phyloP scores from a whole-genome alignment of 163 green algal species.

The Chloromonas sp. region DNA sequence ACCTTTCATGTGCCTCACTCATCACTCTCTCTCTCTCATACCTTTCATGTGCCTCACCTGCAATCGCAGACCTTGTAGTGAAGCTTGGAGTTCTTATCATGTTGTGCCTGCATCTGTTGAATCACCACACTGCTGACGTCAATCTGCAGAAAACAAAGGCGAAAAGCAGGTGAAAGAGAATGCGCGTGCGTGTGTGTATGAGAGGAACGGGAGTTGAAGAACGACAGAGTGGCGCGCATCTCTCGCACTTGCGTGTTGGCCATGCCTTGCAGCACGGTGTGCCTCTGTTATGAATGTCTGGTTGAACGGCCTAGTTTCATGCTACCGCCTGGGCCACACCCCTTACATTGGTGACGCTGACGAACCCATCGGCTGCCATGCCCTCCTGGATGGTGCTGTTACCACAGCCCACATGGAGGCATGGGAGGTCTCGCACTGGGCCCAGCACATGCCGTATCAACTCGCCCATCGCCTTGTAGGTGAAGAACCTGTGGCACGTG shows the following conservation, averaged over 20 bases:
- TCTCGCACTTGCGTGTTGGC: too few species aligned
- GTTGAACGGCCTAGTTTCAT: too few species aligned
- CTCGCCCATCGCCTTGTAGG: background rate
- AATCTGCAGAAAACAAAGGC: too few species aligned
- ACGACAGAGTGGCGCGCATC: too few species aligned
- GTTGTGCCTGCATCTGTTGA: background rate
- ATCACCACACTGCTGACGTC: constrained; percentile 6
- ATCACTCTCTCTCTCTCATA: too few species aligned
- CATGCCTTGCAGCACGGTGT: too few species aligned
- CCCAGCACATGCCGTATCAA: background rate
- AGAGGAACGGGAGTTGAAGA: too few species aligned
- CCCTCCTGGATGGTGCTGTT: constrained; percentile 3
- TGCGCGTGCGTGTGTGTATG: too few species aligned
- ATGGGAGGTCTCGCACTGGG: background rate
- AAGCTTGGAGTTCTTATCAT: background rate
- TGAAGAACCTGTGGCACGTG: constrained; percentile 2
- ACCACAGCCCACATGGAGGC: constrained; percentile 2
- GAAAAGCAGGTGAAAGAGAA: too few species aligned
- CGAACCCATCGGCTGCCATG: background rate
- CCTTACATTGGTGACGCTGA: background rate
- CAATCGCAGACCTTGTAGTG: background rate
- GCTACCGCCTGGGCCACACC: too few species aligned
- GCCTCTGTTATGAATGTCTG: too few species aligned
- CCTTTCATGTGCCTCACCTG: background rate
- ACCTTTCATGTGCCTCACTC: too few species aligned